These are phyloP conservation scores for Aureobasidium sp. DNA, from an alignment of 2,329 filamentous ascomycete genomes.

Conservation along the genomic window DNA sequence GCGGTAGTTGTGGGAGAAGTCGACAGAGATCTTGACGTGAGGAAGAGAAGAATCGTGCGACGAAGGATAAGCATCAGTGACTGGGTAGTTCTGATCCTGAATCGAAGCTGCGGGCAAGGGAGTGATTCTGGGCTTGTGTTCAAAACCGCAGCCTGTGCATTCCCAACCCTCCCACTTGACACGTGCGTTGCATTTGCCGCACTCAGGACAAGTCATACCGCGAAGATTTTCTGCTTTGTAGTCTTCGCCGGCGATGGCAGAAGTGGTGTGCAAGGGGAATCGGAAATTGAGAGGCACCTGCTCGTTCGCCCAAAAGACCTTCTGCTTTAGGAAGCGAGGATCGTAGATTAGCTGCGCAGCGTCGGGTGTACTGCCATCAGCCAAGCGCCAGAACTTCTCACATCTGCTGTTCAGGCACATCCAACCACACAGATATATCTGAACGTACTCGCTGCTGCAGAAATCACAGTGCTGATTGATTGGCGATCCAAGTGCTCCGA, in stretches of 20 bases:
- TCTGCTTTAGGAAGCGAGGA: slow-evolving; percentile 50
- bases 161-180: slow-evolving; percentile 56
- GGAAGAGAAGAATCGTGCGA: slow-evolving; percentile 27
- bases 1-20: slow-evolving; percentile 33
- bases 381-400: slow-evolving; percentile 47
- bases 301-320: slow-evolving; percentile 39
- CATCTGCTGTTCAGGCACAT: slow-evolving; percentile 53
- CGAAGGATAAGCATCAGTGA: slow-evolving; percentile 29
- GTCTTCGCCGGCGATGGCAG: slow-evolving; percentile 38
- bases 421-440: slow-evolving; percentile 46
- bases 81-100: slow-evolving; percentile 31
- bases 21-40: slow-evolving; percentile 28
- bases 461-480: slow-evolving; percentile 29
- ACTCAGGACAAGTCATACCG: slow-evolving; percentile 61
- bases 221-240: slow-evolving; percentile 48
- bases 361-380: slow-evolving; percentile 27
- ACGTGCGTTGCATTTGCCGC: slow-evolving; percentile 55
- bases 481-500: slow-evolving; percentile 13
- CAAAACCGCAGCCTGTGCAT: slow-evolving; percentile 51
- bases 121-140: slow-evolving; percentile 26
- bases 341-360: slow-evolving; percentile 45
- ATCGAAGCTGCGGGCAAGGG: slow-evolving; percentile 25
- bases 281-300: slow-evolving; percentile 28
- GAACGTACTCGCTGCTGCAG: slow-evolving; percentile 30
- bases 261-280: slow-evolving; percentile 28